These are phyloP conservation scores for Leucoagaricus sp. DNA, from an alignment of 1,284 basidiomycete species.

Conservation along the genomic window DNA sequence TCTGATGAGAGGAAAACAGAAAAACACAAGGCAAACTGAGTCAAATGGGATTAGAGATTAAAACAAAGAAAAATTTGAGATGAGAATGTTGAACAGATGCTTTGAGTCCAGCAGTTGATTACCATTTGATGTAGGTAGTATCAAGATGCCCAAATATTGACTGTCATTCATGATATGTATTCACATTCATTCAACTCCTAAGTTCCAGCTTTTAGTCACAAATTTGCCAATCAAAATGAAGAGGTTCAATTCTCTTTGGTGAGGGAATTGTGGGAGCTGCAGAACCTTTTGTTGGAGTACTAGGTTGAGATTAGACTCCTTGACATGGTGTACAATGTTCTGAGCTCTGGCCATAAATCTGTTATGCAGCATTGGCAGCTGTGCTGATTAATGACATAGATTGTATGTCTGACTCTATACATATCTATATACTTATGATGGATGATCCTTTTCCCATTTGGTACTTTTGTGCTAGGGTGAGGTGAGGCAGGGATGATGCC, in stretches of 20 bases:
- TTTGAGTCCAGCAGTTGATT: no score
- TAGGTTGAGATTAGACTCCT: constrained; percentile 15
- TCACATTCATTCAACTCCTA: neutral
- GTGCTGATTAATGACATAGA: no score
- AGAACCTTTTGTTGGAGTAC: constrained; percentile 27
- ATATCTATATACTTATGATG: no score
- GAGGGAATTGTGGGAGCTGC: constrained; percentile 28
- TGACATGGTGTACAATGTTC: constrained; percentile 6
- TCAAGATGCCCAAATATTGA: no score
- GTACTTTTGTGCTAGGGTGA: no score
- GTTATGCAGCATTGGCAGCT: no score
- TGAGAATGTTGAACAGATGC: neutral
- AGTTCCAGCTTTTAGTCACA: no score
- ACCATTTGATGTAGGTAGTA: no score
- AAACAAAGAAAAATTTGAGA: neutral
- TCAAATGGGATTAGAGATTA: neutral
- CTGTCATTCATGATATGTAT: neutral
- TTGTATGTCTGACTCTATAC: no score
- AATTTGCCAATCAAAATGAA: constrained; percentile 30
- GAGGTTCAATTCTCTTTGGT: constrained; percentile 37
- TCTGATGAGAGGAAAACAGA: neutral
- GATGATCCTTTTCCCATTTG: no score
- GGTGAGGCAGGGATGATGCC: no score
- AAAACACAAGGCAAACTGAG: neutral
- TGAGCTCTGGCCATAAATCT: neutral